Evolutionary conservation across 2,329 filamentous ascomycete species (phyloP).

Genomic region (Hymenoscyphus albidus): DNA sequence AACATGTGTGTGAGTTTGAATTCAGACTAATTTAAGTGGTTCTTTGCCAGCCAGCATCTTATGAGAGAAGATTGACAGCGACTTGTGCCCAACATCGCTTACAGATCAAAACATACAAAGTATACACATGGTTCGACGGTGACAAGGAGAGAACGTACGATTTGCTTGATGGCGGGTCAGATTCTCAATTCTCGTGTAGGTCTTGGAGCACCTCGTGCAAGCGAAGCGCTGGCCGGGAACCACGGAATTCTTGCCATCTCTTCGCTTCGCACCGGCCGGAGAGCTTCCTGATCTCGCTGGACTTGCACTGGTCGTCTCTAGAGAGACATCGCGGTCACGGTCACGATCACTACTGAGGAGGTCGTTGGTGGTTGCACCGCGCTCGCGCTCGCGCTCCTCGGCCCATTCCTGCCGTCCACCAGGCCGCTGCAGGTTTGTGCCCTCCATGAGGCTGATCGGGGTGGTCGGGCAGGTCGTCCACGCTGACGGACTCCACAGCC

Average conservation of each 20-base stretch:
- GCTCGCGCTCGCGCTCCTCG: background rate
- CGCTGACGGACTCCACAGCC: background rate
- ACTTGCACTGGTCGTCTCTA: background rate
- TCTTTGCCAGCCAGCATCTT: background rate
- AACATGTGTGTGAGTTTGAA: background rate
- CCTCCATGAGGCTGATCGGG: background rate
- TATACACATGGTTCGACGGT: background rate
- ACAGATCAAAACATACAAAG: background rate
- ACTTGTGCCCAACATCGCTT: background rate
- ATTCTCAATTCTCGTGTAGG: conserved; percentile 33
- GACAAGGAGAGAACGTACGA: conserved; percentile 23
- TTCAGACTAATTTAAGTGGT: background rate
- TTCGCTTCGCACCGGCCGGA: background rate
- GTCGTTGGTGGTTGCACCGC: background rate
- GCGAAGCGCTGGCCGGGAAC: conserved; percentile 25
- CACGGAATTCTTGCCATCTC: conserved; percentile 3
- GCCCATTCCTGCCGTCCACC: conserved; percentile 1
- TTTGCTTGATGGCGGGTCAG: conserved; percentile 33
- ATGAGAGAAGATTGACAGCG: background rate
- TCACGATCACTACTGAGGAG: background rate
- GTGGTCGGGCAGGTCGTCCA: background rate
- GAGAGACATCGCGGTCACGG: background rate
- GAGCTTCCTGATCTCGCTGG: background rate
- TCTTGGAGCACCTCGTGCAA: conserved; percentile 32
- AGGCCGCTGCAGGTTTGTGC: background rate